Conservation (phyloP, 1,284 basidiomycete genomes). For the Hypsizygus ulmarius region DNA sequence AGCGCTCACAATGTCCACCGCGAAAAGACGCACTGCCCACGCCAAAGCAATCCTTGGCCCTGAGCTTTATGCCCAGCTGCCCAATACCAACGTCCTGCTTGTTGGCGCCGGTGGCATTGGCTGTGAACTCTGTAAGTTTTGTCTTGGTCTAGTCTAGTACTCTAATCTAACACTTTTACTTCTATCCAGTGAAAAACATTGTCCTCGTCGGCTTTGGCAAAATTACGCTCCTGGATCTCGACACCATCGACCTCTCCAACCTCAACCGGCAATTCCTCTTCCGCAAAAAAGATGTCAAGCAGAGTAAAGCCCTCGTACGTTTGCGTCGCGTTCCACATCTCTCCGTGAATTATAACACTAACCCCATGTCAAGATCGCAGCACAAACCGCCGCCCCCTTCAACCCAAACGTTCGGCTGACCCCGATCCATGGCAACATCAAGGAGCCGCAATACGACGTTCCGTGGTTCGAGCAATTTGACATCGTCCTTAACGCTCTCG, state of each 20-base stretch:
- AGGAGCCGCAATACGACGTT: conserved; percentile 88
- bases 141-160: too few relatives aligned
- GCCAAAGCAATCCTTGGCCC: conserved; percentile 74
- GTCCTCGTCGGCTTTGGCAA: conserved; percentile 91
- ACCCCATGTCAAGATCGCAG: conserved; percentile 74
- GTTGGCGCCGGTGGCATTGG: conserved; percentile 98
- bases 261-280: conserved; percentile 98
- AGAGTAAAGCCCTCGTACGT: conserved; percentile 86
- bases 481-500: conserved; percentile 93
- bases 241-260: conserved; percentile 98
- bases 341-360: conserved; percentile 6
- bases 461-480: conserved; percentile 90
- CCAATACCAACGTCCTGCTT: conserved; percentile 76
- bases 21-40: conserved; percentile 43
- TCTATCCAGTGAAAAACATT: conserved; percentile 84
- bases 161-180: conserved; percentile 4
- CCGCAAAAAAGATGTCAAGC: conserved; percentile 95
- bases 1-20: conserved; percentile 33
- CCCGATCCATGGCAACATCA: conserved; percentile 95
- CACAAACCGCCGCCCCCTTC: conserved; percentile 85
- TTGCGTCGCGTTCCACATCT: background rate
- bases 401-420: conserved; percentile 89
- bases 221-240: conserved; percentile 93
- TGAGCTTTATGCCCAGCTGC: conserved; percentile 58
- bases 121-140: conserved; percentile 84